Evolutionary conservation across 2,329 filamentous ascomycete genomes (phyloP).

Genomic region (Diaporthe ilicicola): DNA sequence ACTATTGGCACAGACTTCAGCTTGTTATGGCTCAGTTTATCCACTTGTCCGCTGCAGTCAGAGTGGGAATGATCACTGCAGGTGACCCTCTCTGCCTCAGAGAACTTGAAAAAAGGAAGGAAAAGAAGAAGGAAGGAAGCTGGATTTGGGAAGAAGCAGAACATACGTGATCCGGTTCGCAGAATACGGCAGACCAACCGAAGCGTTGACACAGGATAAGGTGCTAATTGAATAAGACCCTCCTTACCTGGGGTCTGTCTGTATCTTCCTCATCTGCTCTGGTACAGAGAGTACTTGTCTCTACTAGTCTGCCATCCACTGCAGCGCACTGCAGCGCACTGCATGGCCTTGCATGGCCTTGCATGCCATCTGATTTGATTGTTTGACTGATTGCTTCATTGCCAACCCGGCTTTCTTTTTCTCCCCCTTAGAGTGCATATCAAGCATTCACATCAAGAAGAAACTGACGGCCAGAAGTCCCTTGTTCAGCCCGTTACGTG

Average conservation of each 20-base stretch:
- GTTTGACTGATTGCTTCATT: background rate
- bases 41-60: conserved; percentile 6
- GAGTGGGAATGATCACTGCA: conserved; percentile 10
- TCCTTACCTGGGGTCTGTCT: background rate
- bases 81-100: background rate
- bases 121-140: background rate
- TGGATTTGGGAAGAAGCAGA: conserved; percentile 8
- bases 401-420: background rate
- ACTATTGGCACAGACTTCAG: conserved; percentile 22
- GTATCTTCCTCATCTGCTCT: background rate
- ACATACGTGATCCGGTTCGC: background rate
- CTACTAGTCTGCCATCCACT: background rate
- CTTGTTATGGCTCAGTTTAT: conserved; percentile 9
- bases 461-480: background rate
- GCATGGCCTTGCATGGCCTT: background rate
- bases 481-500: background rate
- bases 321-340: background rate
- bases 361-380: background rate
- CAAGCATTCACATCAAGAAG: background rate
- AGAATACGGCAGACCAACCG: background rate
- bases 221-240: background rate
- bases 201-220: background rate
- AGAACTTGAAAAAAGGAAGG: background rate
- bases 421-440: background rate
- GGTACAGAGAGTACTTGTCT: too few species aligned